Conservation (phyloP, 2,329 filamentous ascomycete species). For the Cercospora zeina region DNA sequence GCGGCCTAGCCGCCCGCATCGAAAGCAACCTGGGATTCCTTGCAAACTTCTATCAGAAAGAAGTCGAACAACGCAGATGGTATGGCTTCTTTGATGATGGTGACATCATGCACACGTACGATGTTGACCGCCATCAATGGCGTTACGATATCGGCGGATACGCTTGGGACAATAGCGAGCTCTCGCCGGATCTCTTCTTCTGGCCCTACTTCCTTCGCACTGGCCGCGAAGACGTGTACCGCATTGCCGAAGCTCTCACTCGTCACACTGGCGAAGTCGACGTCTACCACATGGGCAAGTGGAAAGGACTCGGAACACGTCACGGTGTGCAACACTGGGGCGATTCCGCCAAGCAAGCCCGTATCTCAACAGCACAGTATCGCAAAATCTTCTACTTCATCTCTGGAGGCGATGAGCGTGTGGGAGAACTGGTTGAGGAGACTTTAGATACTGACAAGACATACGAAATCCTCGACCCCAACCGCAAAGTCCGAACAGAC, state of each 20-base stretch:
- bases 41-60: conserved; percentile 56
- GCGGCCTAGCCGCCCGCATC: conserved; percentile 44
- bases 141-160: conserved; percentile 64
- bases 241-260: conserved; percentile 60
- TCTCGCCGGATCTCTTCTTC: conserved; percentile 63
- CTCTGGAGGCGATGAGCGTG: conserved; percentile 57
- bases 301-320: conserved; percentile 61
- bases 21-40: conserved; percentile 59
- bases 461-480: conserved; percentile 56
- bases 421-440: conserved; percentile 57
- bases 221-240: conserved; percentile 58
- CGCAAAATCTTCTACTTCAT: conserved; percentile 60
- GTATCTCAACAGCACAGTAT: conserved; percentile 61
- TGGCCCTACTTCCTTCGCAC: conserved; percentile 65
- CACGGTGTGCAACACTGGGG: conserved; percentile 64
- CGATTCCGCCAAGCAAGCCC: conserved; percentile 63
- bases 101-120: conserved; percentile 65
- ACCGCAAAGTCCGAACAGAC: conserved; percentile 60
- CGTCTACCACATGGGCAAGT: conserved; percentile 60
- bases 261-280: conserved; percentile 64
- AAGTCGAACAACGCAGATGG: conserved; percentile 61
- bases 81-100: conserved; percentile 65
- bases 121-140: conserved; percentile 60
- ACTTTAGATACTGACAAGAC: conserved; percentile 56
- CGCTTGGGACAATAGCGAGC: conserved; percentile 65